These are phyloP conservation scores for Podosphaera fusca DNA, from an alignment of 2,329 filamentous ascomycete genomes.

Conservation along the genomic window DNA sequence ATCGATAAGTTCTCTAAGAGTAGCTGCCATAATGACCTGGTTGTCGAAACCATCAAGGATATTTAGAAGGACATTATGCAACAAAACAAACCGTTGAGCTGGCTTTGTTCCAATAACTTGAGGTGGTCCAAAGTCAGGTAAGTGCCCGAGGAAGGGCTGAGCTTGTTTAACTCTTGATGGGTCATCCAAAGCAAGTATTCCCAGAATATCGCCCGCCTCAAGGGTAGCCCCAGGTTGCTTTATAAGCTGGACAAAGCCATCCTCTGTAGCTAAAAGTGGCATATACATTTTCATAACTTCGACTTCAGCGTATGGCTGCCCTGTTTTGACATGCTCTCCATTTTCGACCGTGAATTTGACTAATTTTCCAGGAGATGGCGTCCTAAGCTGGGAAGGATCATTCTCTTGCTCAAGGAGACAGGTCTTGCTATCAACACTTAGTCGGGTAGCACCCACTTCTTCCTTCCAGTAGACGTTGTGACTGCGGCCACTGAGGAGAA, in stretches of 20 bases:
- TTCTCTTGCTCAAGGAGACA: constrained; percentile 97
- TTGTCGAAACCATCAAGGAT: constrained; percentile 92
- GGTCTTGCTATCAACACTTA: constrained; percentile 95
- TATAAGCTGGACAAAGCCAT: constrained; percentile 90
- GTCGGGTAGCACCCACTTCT: constrained; percentile 80
- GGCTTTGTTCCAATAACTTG: constrained; percentile 80
- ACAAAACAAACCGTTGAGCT: constrained; percentile 60
- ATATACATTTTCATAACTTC: constrained; percentile 99
- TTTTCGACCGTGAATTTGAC: constrained; percentile 97
- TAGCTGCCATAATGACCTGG: constrained; percentile 79
- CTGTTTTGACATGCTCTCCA: constrained; percentile 75
- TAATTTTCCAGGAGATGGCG: constrained; percentile 86
- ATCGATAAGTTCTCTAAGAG: constrained; percentile 70
- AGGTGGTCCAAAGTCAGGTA: constrained; percentile 68
- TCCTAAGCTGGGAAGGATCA: constrained; percentile 87
- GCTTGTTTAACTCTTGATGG: constrained; percentile 92
- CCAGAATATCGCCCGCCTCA: constrained; percentile 94
- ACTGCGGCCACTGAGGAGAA: constrained; percentile 74
- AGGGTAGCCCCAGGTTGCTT: constrained; percentile 97
- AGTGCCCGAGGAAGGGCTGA: constrained; percentile 73
- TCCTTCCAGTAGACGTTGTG: constrained; percentile 99
- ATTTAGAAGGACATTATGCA: constrained; percentile 58
- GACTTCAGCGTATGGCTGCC: constrained; percentile 85
- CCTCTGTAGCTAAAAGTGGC: constrained; percentile 84
- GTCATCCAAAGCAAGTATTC: constrained; percentile 85